Conservation (phyloP, 108 stramenopile species). For the Nitzschia palea region DNA sequence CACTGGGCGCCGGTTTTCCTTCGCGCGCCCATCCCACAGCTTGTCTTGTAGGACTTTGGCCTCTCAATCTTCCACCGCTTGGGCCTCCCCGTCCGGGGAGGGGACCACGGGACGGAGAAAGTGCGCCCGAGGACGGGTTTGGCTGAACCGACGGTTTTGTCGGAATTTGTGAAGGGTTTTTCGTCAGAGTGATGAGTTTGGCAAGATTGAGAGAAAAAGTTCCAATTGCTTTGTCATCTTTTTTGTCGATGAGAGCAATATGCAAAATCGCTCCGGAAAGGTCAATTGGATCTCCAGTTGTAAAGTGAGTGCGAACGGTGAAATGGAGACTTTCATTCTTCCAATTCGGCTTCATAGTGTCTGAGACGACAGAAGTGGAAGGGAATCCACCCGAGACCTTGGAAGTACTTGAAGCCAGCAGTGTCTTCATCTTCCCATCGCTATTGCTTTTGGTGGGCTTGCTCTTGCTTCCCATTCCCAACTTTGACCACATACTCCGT, state of each 20-base stretch:
- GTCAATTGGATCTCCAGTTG: conserved; percentile 32
- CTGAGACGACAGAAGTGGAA: conserved; percentile 9
- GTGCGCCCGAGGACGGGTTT: too few species aligned
- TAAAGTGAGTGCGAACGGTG: conserved; percentile 24
- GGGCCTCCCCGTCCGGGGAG: too few species aligned
- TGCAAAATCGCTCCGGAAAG: conserved; percentile 42
- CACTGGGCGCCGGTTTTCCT: too few species aligned
- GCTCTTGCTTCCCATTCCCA: not conserved
- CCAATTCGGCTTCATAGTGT: conserved; percentile 30
- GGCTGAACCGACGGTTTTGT: too few species aligned
- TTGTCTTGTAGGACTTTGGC: too few species aligned
- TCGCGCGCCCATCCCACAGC: too few species aligned
- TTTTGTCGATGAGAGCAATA: conserved; percentile 27
- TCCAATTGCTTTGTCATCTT: conserved; percentile 25
- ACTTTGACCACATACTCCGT: conserved; percentile 18
- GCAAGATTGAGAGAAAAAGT: conserved; percentile 42
- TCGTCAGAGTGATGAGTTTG: conserved; percentile 21
- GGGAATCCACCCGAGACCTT: conserved; percentile 7
- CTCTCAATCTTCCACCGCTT: too few species aligned
- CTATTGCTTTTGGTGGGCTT: not conserved
- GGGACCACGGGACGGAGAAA: too few species aligned
- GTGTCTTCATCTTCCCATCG: not conserved
- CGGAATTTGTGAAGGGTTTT: conserved; percentile 1
- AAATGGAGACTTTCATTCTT: conserved; percentile 42
- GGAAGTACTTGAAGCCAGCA: not conserved